Evolutionary conservation across 2,329 filamentous ascomycete species (phyloP).

Genomic region (Ceratocystis eucalypticola): DNA sequence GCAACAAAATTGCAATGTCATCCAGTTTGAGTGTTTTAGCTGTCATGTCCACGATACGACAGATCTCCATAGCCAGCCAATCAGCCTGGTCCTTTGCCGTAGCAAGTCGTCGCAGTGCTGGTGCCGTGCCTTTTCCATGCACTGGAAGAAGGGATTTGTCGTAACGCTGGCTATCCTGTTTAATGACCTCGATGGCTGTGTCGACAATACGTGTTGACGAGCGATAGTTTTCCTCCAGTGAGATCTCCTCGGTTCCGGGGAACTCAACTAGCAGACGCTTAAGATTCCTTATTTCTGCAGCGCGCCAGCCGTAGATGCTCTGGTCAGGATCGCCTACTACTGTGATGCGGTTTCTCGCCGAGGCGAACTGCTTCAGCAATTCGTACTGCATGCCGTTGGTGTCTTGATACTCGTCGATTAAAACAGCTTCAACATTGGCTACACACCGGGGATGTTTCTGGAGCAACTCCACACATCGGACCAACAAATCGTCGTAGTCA

Average conservation of each 20-base stretch:
- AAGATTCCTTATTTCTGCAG: conserved; percentile 82
- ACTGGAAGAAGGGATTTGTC: conserved; percentile 68
- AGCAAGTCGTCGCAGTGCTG: conserved; percentile 64
- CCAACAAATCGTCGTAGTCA: conserved; percentile 86
- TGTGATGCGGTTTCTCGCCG: conserved; percentile 61
- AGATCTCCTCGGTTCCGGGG: conserved; percentile 64
- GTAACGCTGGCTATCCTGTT: conserved; percentile 73
- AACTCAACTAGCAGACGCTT: conserved; percentile 64
- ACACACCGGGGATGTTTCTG: conserved; percentile 63
- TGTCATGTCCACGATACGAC: conserved; percentile 54
- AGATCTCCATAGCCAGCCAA: conserved; percentile 81
- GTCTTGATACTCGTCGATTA: conserved; percentile 97
- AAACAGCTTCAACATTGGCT: conserved; percentile 73
- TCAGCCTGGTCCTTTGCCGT: conserved; percentile 60
- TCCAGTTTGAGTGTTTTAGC: conserved; percentile 58
- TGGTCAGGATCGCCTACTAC: conserved; percentile 95
- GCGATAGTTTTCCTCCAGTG: conserved; percentile 87
- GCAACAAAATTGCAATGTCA: conserved; percentile 77
- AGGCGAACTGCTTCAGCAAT: conserved; percentile 77
- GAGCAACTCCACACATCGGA: conserved; percentile 70
- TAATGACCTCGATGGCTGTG: conserved; percentile 71
- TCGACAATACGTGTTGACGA: conserved; percentile 76
- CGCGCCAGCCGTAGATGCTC: conserved; percentile 93
- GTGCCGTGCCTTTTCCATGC: conserved; percentile 64
- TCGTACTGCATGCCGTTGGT: conserved; percentile 93